These are phyloP conservation scores for Isabelozyma rhagii DNA, from an alignment of 805 yeast genomes.

Conservation along the genomic window DNA sequence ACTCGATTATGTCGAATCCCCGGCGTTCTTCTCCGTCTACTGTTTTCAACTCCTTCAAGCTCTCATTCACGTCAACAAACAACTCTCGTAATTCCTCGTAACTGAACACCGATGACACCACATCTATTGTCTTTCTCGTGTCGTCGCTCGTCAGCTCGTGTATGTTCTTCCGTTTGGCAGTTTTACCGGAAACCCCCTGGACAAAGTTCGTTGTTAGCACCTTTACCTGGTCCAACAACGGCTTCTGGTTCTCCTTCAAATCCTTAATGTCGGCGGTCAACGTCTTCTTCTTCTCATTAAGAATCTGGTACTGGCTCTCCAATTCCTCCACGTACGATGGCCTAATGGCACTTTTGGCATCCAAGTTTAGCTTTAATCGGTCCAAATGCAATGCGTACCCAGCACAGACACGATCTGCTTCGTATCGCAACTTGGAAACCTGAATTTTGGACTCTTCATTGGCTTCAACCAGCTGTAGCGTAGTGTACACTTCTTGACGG, in stretches of 20 bases:
- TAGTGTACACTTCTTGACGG: constrained; percentile 27
- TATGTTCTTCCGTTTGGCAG: constrained; percentile 6
- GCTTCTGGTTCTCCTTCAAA: constrained; percentile 28
- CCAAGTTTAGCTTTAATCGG: constrained; percentile 15
- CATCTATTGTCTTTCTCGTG: constrained; percentile 8
- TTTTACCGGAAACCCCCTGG: constrained; percentile 5
- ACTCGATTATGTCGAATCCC: constrained; percentile 10
- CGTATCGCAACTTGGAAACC: constrained; percentile 21
- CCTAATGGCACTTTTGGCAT: constrained; percentile 7
- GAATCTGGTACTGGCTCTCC: constrained; percentile 14
- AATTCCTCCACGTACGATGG: constrained; percentile 17
- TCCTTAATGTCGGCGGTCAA: constrained; percentile 18
- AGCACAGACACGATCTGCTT: constrained; percentile 24
- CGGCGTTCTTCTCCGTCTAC: constrained; percentile 10
- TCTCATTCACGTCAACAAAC: constrained; percentile 12
- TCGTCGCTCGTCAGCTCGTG: not conserved
- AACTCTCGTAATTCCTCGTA: constrained; percentile 15
- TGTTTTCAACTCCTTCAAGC: constrained; percentile 10
- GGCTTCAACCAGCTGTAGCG: constrained; percentile 7
- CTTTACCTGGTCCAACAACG: constrained; percentile 33
- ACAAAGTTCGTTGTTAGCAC: constrained; percentile 19
- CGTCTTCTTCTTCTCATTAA: constrained; percentile 11
- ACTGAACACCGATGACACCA: constrained; percentile 13
- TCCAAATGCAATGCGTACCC: constrained; percentile 23
- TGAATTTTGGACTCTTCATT: constrained; percentile 9